Evolutionary conservation across 2,329 filamentous ascomycete genomes (phyloP), one percentile per base, ranked within the genome.

Genomic region (Aspergillus udagawae): DNA sequence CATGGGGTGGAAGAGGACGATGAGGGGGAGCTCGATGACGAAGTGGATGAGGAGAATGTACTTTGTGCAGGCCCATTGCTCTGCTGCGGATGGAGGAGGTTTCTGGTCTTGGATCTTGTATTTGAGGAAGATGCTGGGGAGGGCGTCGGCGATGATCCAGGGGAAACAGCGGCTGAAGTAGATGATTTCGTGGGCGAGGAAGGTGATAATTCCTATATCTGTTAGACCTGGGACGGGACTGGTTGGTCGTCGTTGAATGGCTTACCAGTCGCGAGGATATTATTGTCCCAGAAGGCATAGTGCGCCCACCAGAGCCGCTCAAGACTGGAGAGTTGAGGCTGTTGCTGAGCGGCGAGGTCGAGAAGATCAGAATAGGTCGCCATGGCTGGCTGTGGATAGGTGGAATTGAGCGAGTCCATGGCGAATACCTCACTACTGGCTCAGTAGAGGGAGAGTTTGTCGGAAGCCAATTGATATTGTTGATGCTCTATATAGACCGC

Each of bases 241-340:
- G 9, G 2, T 12, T 17, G 32, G 7, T 8, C 12, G 27, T 4
- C 1, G 5, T 4, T 12, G n/a, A 17, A 12, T n/a, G 3, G 2
- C 29, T 8, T 63, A 64, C 63, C 63, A 12, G 65, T 67, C 10
- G 93, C 93, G 62, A 97, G 85, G 53, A 89, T 86, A 76, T 97
- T 93, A 75, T 97, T 97, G 75, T 94, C 89, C 88, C 97, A 95
- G 82, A 86, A 97, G 21, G 92, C 83, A 75, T 97, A 97, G 91
- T 91, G 96, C 44, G 91, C 86, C 79, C 90, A 88, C 93, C 93
- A 97, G 66, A 96, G 82, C 72, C 88, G 87, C 83, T 97, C 93
- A 70, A 86, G 79, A 65, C 89, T 82, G 76, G 91, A 96, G 69
- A 97, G 86, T 66, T 91, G 85, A 56, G 94, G 85, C 83, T 96